phyloP scores from a whole-genome alignment of 495 filamentous ascomycete species.

The Aspergillus haitiensis region DNA sequence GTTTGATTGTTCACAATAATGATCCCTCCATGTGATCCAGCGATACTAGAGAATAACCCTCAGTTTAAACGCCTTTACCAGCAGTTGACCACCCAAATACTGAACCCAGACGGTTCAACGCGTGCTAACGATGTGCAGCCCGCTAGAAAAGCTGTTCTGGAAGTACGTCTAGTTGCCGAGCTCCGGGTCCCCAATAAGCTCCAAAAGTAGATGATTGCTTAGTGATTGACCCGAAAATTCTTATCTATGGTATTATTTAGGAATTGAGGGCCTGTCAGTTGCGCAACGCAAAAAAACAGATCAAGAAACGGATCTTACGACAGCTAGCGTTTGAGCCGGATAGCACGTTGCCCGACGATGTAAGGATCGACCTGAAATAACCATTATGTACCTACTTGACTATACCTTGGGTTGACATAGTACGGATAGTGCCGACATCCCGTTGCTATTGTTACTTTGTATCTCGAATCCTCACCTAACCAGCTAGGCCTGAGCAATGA shows the following conservation, averaged over 20 bases:
- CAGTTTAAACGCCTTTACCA: constrained; percentile 65
- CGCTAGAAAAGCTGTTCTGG: constrained; percentile 50
- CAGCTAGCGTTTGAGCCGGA: constrained; percentile 39
- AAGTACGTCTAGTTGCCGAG: constrained; percentile 41
- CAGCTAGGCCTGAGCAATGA: constrained; percentile 29
- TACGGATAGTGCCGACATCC: constrained; percentile 36
- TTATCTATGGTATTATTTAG: constrained; percentile 21
- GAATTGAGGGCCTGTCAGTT: constrained; percentile 42
- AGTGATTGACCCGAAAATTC: not conserved
- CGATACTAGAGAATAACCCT: constrained; percentile 61
- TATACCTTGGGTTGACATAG: not conserved
- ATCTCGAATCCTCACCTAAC: constrained; percentile 37
- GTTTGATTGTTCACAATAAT: constrained; percentile 39
- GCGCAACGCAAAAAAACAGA: constrained; percentile 37
- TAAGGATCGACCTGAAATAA: constrained; percentile 17
- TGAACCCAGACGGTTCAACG: constrained; percentile 64
- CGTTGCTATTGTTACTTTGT: constrained; percentile 38
- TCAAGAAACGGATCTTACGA: constrained; percentile 36
- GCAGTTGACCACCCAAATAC: constrained; percentile 55
- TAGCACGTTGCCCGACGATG: constrained; percentile 37
- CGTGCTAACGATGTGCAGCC: constrained; percentile 54
- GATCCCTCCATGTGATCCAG: constrained; percentile 64
- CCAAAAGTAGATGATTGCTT: not conserved
- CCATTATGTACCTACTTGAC: not conserved
- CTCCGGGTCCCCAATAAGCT: not conserved